These are phyloP conservation scores for Malassezia dermatis DNA, from an alignment of 1,284 basidiomycete genomes.

Conservation along the genomic window DNA sequence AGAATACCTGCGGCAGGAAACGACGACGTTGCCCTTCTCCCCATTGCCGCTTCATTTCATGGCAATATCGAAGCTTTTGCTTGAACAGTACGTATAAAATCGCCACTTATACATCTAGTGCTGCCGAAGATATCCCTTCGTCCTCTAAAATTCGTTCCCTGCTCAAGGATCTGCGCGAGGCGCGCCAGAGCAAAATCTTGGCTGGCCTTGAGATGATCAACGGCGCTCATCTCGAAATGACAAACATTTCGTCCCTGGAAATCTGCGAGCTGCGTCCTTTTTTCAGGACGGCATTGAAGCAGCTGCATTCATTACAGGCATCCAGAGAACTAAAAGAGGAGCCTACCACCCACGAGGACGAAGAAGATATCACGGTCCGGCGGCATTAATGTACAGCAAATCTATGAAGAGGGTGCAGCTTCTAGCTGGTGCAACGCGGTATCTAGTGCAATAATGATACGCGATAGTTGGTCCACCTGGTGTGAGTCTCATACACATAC, in stretches of 20 bases:
- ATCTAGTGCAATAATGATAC: conserved; percentile 11
- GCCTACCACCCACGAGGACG: neutral
- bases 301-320: conserved; percentile 23
- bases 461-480: conserved; percentile 13
- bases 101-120: conserved; percentile 52
- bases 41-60: conserved; percentile 58
- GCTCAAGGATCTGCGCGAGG: conserved; percentile 86
- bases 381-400: neutral
- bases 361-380: conserved; percentile 1
- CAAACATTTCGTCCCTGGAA: conserved; percentile 42
- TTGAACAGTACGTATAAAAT: conserved; percentile 65
- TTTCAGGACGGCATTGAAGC: conserved; percentile 33
- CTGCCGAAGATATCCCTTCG: conserved; percentile 73
- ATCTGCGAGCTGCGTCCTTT: conserved; percentile 40
- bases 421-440: neutral
- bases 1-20: conserved; percentile 10
- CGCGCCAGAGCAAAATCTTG: conserved; percentile 81
- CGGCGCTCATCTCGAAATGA: conserved; percentile 55
- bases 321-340: neutral
- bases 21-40: conserved; percentile 47
- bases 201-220: conserved; percentile 58
- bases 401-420: neutral
- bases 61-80: conserved; percentile 74
- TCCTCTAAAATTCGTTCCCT: conserved; percentile 71
- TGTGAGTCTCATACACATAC: conserved; percentile 1